These are phyloP conservation scores for Russula brevipes DNA, from an alignment of 768 basidiomycete species.

Conservation along the genomic window DNA sequence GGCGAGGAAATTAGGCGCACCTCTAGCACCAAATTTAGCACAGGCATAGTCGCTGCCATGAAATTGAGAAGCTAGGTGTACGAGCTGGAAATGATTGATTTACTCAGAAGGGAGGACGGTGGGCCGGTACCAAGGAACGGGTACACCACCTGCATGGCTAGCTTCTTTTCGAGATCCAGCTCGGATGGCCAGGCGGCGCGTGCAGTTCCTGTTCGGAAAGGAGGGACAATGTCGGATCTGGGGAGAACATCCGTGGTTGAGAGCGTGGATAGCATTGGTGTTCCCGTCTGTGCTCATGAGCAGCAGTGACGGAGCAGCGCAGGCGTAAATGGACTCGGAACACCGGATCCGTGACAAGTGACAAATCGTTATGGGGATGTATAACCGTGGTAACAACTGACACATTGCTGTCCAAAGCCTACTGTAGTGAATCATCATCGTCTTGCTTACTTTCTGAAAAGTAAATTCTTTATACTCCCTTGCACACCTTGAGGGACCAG, in stretches of 20 bases:
- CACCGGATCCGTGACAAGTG: no score
- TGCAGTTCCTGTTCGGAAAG: not conserved
- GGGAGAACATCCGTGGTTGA: conserved; percentile 7
- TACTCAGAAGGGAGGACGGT: not conserved
- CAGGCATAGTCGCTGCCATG: conserved; percentile 26
- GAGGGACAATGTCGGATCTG: not conserved
- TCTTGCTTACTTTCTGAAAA: no score
- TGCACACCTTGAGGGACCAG: no score
- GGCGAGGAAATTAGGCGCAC: conserved; percentile 1
- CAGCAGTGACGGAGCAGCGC: not conserved
- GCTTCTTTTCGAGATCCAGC: conserved; percentile 22
- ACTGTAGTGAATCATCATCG: no score
- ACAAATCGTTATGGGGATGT: no score
- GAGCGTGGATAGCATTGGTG: conserved; percentile 19
- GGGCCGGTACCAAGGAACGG: not conserved
- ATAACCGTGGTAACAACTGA: no score
- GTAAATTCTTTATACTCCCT: no score
- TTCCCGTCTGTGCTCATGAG: not conserved
- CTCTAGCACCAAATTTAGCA: conserved; percentile 25
- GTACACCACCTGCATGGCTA: conserved; percentile 21
- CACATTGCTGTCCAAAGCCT: no score
- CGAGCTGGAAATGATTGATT: conserved; percentile 11
- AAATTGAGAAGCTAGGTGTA: conserved; percentile 27
- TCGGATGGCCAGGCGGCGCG: not conserved
- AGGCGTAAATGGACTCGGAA: not conserved